Evolutionary conservation across 2,329 filamentous ascomycete genomes (phyloP).

Genomic region (Neofusicoccum laricinum): DNA sequence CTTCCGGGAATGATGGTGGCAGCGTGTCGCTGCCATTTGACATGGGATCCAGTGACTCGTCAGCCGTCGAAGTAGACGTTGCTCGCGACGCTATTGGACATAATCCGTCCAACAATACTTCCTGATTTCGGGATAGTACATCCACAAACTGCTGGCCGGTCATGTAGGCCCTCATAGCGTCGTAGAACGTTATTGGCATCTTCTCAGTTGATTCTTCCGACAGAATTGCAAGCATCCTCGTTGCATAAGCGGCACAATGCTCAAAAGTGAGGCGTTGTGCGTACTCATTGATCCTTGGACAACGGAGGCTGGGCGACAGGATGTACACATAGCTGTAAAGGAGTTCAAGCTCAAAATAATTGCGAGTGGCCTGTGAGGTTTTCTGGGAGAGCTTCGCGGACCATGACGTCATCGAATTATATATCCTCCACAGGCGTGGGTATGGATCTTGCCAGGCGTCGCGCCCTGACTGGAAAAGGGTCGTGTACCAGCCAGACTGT

Average conservation of each 20-base stretch:
- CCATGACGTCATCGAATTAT: conserved; percentile 76
- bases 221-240: conserved; percentile 68
- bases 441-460: conserved; percentile 66
- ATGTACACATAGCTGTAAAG: conserved; percentile 91
- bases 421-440: conserved; percentile 72
- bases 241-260: conserved; percentile 77
- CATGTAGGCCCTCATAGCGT: conserved; percentile 80
- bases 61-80: conserved; percentile 28
- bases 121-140: conserved; percentile 53
- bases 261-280: conserved; percentile 82
- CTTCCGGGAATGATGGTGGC: conserved; percentile 33
- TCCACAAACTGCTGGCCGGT: conserved; percentile 58
- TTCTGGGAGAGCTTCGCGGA: conserved; percentile 69
- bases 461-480: conserved; percentile 76
- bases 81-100: conserved; percentile 29
- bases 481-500: conserved; percentile 87
- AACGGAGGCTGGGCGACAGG: conserved; percentile 73
- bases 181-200: conserved; percentile 79
- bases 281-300: conserved; percentile 71
- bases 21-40: conserved; percentile 28
- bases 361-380: conserved; percentile 63
- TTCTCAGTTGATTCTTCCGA: conserved; percentile 51
- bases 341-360: conserved; percentile 82
- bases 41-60: conserved; percentile 35
- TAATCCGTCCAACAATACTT: conserved; percentile 40